Evolutionary conservation across 805 yeast species (phyloP), one percentile per base, ranked within the genome.

Genomic region (Hanseniaspora clermontiae): DNA sequence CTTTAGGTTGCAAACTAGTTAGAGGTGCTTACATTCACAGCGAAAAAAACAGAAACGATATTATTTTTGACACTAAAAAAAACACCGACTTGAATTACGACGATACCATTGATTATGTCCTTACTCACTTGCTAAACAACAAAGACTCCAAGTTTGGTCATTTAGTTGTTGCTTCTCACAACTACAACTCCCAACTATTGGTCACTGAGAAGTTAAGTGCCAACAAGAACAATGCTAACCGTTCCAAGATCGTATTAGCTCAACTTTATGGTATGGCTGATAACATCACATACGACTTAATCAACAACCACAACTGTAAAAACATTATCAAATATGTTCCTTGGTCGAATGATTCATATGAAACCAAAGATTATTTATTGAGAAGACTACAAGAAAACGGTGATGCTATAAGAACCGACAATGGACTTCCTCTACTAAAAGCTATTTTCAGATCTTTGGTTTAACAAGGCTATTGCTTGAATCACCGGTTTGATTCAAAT

Each of bases 221-320:
- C n/a, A 31, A 45, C 8, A 51, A 36, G 14, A 46, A 20, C 2
- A 47, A 47, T 36, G 49, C 58, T 14, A 61, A 63, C 19, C 72
- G 71, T 59, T 72, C 81, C 48, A 85, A 86, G 62, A 84, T 90
- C 29, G 88, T 86, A 8, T 75, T 89, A 62, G 97, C 91, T 45
- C 97, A 91, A 73, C 78, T 90, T 61, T 74, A 91, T 66, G 97
- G 97, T 39, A 91, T 90, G 97, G 95, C 95, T 52, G 97, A 90
- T 69, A 83, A 84, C 64, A 79, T 87, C 59, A 87, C 96, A 29
- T 77, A 77, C 67, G 87, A 85, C 62, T 76, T 90, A 64, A 79
- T 87, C 57, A 71, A 75, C 43, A 74, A 81, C 49, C 79, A 84
- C 61, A 75, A 79, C 47, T 85, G 79, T 47, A 80, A 77, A 59